Base-by-base conservation (phyloP, 2,329 filamentous ascomycete genomes). In the Davidsoniella australis region DNA sequence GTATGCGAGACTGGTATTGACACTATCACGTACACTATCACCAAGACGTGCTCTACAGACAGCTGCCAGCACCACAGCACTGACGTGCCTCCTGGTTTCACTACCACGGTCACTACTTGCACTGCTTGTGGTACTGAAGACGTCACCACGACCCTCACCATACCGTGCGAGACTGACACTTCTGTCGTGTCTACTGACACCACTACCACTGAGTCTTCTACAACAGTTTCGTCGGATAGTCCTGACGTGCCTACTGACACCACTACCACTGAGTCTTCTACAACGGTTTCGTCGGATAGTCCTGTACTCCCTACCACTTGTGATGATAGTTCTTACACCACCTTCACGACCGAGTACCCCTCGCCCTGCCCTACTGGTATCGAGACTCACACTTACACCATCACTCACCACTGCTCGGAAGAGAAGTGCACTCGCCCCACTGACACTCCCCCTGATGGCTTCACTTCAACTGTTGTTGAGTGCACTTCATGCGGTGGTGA, bases 11-110 rank as follows among this genome's bases (percentile, higher is more conserved):
- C 44, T 2, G 50, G 53, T 41, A 37, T 54, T 7, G 47, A 45
- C 14, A 48, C 53, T 14, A 26, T 43, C 47, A 54, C 53, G 1
- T 54, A 53, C 38, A 52, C 48, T 3, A 45, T 54, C 41, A 54
- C 53, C 38, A 38, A 54, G 41, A 50, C 48, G 7, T 54, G 53
- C 47, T 41, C 39, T 38, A 37, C 17, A 8, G 47, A 49, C 24
- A 17, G 29, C 20, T 45, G 48, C 45, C 45, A 43, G 10, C 44
- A 42, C n/a, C 24, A 43, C n/a, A 42, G 43, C n/a, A 49, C 48
- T 0, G 50, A 24, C 8, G 43, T 52, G 16, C 50, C 50, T 9
- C 47, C 44, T n/a, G 53, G 53, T 17, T 53, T 54, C 48, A 54
- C 53, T 14, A 53, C 39, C 14, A 51, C 48, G 2, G 51, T 49